A percentile compares a stretch with the other conserved stretches of the same genome.
phyloP scores from a whole-genome alignment of 2,329 filamentous ascomycete genomes.

The Neobulgaria alba region DNA sequence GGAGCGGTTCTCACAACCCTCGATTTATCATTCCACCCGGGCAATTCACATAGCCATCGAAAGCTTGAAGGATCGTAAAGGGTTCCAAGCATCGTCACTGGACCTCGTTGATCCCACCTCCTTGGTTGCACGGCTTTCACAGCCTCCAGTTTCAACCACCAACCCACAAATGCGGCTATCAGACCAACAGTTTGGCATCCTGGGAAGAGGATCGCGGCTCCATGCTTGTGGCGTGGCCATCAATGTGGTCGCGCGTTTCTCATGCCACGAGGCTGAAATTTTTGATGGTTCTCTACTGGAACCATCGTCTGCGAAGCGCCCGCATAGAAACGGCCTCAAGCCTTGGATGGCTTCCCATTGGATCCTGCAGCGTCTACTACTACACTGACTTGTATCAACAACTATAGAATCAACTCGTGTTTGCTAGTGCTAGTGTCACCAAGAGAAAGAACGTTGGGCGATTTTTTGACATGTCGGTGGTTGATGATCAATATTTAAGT shows the following conservation, averaged over 20 bases:
- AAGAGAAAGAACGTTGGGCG: slow-evolving; percentile 5
- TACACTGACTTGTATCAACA: slow-evolving; percentile 26
- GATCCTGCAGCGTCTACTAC: slow-evolving; percentile 25
- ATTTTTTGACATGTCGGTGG: slow-evolving; percentile 8
- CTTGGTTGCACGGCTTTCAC: neutral
- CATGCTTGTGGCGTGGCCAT: slow-evolving; percentile 15
- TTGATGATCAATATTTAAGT: slow-evolving; percentile 25
- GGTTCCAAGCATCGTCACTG: too few relatives aligned
- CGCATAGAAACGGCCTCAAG: slow-evolving; percentile 11
- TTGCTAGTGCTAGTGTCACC: slow-evolving; percentile 9
- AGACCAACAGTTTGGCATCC: slow-evolving; percentile 10
- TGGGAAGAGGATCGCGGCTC: slow-evolving; percentile 16
- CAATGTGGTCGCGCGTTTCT: slow-evolving; percentile 16
- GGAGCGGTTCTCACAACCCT: neutral
- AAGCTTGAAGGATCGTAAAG: too few relatives aligned
- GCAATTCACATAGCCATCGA: neutral
- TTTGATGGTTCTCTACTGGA: slow-evolving; percentile 15
- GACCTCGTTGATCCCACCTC: too few relatives aligned
- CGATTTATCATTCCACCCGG: neutral
- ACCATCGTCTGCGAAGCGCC: slow-evolving; percentile 22
- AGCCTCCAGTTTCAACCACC: slow-evolving; percentile 15
- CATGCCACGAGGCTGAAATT: slow-evolving; percentile 15
- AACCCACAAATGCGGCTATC: slow-evolving; percentile 19
- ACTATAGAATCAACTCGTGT: slow-evolving; percentile 24
- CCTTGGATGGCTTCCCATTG: slow-evolving; percentile 20